Evolutionary conservation across 768 basidiomycete species (phyloP), one percentile per base, ranked within the genome.

Genomic region (Tulasnella sp.): DNA sequence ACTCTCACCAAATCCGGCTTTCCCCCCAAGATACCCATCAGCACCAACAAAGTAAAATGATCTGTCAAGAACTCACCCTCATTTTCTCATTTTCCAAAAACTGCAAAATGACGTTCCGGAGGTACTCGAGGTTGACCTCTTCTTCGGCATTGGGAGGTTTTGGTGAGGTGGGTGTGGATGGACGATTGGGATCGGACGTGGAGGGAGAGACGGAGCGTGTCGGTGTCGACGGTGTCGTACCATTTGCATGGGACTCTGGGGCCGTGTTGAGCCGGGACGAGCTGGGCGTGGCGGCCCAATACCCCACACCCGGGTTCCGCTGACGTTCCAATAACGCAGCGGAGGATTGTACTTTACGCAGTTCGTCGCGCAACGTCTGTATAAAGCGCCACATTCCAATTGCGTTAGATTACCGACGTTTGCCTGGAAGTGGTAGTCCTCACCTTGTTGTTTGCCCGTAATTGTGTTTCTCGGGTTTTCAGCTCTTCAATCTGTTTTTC

Each of bases 51-150:
- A 34, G 25, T 15, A 21, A 7, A 40, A 23, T 3, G 37, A 14
- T 12, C 43, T 34, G 6, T 4, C 17, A n/a, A 14, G 6, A 11
- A 73, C 88, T 67, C 66, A 92, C 92, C 71, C 96, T 77, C 92
- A 97, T 97, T 69, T 98, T 92, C 67, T 94, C 92, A 71, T 97
- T 88, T 67, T 99, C 96, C 49, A 99, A 74, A 72, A 99, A 99
- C 68, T 98, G 96, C 43, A 99, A 69, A 57, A 98, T 90, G 31
- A 98, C 86, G 68, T 98, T 98, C 58, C 96, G 77, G 43, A 99
- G 69, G 69, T 99, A 99, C 70, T 98, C 96, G 6, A 94, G 72
- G 65, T 94, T 98, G 54, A 98, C 79, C 60, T 94, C 94, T 66
- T 94, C 93, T 41, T 97, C 92, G 9, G 77, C 78, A 54, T 72